Conservation (phyloP, 352 stramenopile species). For the Globisporangium perplexum region DNA sequence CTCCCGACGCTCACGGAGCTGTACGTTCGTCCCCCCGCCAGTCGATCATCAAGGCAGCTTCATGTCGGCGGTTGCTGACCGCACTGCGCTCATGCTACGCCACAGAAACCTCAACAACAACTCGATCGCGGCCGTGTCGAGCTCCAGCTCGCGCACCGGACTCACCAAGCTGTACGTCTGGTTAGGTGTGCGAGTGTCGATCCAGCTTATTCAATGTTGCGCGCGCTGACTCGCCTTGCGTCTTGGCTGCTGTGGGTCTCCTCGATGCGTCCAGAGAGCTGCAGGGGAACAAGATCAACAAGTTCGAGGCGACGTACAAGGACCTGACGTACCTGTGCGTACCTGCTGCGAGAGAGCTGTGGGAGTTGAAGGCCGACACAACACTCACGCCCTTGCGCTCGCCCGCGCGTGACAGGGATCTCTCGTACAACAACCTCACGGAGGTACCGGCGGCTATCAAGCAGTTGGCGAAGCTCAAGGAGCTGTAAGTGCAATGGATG, state of each 20-base stretch:
- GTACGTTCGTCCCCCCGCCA: not conserved
- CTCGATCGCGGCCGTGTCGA: not conserved
- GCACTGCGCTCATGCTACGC: not conserved
- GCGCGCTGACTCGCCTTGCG: too few relatives aligned
- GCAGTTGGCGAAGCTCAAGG: not conserved
- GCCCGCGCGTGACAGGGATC: not conserved
- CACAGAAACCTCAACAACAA: not conserved
- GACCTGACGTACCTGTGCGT: slow-evolving; percentile 1
- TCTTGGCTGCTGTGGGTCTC: too few relatives aligned
- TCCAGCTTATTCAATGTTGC: not conserved
- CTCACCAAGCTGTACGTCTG: slow-evolving; percentile 1
- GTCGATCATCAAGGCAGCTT: not conserved
- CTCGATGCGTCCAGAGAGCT: not conserved
- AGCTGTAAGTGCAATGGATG: not conserved
- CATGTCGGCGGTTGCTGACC: not conserved
- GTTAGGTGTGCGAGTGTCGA: too few relatives aligned
- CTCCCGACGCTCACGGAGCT: not conserved
- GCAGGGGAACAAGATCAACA: not conserved
- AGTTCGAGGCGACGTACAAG: slow-evolving; percentile 1
- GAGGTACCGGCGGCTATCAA: not conserved
- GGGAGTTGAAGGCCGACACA: too few relatives aligned
- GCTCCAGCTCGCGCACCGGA: not conserved
- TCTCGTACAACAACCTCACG: not conserved
- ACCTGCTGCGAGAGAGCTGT: not conserved
- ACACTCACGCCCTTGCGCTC: too few relatives aligned